Evolutionary conservation across 257 asterid genomes (phyloP).

Genomic region (Jaltomata sinuosa): DNA sequence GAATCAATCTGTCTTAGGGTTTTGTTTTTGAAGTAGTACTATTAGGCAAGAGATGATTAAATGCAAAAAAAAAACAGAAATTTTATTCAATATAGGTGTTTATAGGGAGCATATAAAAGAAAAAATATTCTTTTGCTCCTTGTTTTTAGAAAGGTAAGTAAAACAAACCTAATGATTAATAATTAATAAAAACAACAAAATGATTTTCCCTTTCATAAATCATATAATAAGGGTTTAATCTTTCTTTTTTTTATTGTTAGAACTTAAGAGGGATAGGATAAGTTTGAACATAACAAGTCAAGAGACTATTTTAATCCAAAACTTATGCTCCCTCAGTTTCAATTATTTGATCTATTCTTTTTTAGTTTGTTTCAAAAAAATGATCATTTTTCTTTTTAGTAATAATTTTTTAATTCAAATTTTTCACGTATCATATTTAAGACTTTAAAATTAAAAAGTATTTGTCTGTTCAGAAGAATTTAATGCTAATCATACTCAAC

Average conservation of each 20-base stretch:
- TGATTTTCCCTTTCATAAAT: background rate
- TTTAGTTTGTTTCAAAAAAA: too few species aligned
- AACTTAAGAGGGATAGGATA: background rate
- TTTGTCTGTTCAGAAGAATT: too few species aligned
- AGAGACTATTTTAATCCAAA: background rate
- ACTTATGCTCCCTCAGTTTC: background rate
- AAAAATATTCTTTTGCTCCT: background rate
- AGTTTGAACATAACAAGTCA: background rate
- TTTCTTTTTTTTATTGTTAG: background rate
- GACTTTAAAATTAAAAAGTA: too few species aligned
- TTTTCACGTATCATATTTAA: too few species aligned
- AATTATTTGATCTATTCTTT: too few species aligned
- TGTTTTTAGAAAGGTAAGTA: background rate
- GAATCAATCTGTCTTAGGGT: background rate
- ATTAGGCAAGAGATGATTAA: background rate
- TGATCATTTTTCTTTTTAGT: too few species aligned
- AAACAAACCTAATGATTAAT: background rate
- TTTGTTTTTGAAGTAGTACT: constrained; percentile 2
- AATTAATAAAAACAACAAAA: background rate
- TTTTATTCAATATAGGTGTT: background rate
- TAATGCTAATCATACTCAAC: too few species aligned
- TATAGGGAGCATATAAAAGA: background rate
- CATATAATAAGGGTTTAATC: background rate
- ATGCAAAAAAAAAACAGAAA: background rate
- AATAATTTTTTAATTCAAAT: too few species aligned